Evolutionary conservation across 2,329 filamentous ascomycete genomes (phyloP), one percentile per base, ranked within the genome.

Genomic region (Colletotrichum liaoningense): DNA sequence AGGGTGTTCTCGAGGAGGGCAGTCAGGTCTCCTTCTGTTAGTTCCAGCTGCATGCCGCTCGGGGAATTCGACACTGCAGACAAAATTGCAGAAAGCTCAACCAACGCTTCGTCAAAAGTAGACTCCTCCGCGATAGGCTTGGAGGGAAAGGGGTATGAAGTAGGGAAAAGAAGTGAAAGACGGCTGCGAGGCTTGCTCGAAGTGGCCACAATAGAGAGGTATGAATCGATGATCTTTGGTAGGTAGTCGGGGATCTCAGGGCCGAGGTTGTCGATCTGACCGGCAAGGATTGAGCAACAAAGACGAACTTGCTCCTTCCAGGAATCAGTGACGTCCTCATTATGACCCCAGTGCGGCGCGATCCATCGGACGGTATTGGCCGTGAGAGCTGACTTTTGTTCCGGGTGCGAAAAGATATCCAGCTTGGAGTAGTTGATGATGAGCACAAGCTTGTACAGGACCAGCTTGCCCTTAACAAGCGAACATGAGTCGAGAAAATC

Each of bases 401-500:
- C 93, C 0, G 92, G 89, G n/a, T 93, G 88, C 11, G 92, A 89
- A 83, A 98, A 98, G 26, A 98, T 87, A 30, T 94, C 91, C 5
- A 98, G 86, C 75, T 92, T 93, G 33, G 93, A 94, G 80, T 98
- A 96, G 81, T 98, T 97, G 81, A 97, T 93, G 78, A 99, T 95
- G 52, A 99, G 87, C 22, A 98, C 90, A 49, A 99, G 89, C 81
- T 98, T 97, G 84, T 98, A 98, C 46, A 98, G 85, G 8, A 98
- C 89, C 66, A 99, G 88, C 84, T 97, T 98, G 69, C 97, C 96
- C 80, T 95, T 96, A 60, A 97, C 95, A 33, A 91, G 86, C 3
- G 92, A 90, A 83, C 95, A 98, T 1, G 97, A 95, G 79, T 98
- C 95, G 86, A 98, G 93, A 79, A 98, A 97, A 82, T 96, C 94